Evolutionary conservation across 768 basidiomycete genomes (phyloP).

Genomic region (Pleurotus sapidus): DNA sequence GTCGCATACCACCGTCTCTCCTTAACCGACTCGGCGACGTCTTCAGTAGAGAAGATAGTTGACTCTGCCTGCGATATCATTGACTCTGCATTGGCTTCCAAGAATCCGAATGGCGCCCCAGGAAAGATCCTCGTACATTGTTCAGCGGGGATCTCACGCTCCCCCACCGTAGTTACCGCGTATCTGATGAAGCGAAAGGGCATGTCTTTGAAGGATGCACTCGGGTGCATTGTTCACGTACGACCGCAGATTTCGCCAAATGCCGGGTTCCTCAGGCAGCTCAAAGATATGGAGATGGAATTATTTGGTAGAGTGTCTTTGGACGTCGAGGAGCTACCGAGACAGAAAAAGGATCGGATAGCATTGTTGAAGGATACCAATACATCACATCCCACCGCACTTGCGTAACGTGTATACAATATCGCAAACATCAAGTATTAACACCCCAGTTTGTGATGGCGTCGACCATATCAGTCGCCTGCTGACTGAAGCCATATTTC

Average conservation of each 20-base stretch:
- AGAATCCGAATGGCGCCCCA: slow-evolving; percentile 12
- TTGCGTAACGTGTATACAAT: no score
- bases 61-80: slow-evolving; percentile 28
- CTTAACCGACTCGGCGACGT: slow-evolving; percentile 29
- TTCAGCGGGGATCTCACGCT: slow-evolving; percentile 42
- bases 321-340: slow-evolving; percentile 33
- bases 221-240: slow-evolving; percentile 29
- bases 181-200: slow-evolving; percentile 35
- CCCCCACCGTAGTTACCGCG: slow-evolving; percentile 36
- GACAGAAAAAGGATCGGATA: slow-evolving; percentile 28
- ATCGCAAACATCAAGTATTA: background rate
- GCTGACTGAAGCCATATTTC: background rate
- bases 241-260: slow-evolving; percentile 39
- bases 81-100: slow-evolving; percentile 19
- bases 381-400: no score
- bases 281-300: slow-evolving; percentile 32
- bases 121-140: slow-evolving; percentile 43
- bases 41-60: slow-evolving; percentile 23
- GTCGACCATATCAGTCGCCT: background rate
- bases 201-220: slow-evolving; percentile 35
- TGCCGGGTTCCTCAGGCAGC: slow-evolving; percentile 37
- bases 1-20: slow-evolving; percentile 36
- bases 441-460: background rate
- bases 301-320: slow-evolving; percentile 24
- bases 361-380: slow-evolving; percentile 24